Conservation (phyloP, 345 rosid species). For the Boechera stricta region DNA sequence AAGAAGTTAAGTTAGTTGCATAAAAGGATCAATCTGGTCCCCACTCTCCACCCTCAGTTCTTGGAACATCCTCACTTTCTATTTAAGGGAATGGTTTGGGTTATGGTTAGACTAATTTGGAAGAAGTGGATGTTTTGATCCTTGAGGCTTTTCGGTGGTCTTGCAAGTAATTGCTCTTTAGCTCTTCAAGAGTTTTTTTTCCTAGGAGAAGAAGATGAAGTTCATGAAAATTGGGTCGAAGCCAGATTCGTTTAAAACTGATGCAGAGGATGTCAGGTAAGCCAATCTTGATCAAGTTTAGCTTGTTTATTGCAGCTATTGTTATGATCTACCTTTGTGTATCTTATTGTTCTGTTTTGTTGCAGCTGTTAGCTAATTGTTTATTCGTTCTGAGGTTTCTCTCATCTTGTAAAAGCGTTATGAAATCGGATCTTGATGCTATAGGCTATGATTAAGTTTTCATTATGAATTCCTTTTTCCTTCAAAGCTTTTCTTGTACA, state of each 20-base stretch:
- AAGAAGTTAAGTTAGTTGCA: constrained; percentile 51
- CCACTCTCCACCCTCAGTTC: constrained; percentile 67
- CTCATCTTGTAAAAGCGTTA: neutral
- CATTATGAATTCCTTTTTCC: neutral
- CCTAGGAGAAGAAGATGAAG: constrained; percentile 65
- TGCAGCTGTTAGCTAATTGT: neutral
- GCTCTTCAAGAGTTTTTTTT: constrained; percentile 17
- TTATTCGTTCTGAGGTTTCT: constrained; percentile 4
- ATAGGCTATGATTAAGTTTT: neutral
- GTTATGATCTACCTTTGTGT: constrained; percentile 5
- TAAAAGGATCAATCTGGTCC: constrained; percentile 59
- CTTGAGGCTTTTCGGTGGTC: constrained; percentile 23
- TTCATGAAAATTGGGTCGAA: constrained; percentile 95
- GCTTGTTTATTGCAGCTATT: neutral
- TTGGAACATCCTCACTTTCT: constrained; percentile 49
- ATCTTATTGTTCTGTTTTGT: neutral
- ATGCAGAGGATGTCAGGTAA: constrained; percentile 47
- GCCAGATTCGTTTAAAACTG: constrained; percentile 69
- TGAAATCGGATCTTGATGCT: neutral
- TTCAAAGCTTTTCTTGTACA: neutral
- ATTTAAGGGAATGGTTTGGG: constrained; percentile 44
- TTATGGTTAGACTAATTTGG: constrained; percentile 21
- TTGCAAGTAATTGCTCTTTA: constrained; percentile 15
- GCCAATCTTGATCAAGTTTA: constrained; percentile 17
- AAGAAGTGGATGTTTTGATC: constrained; percentile 32